Conservation (phyloP, 1,284 basidiomycete species). For the Microbotryomycetes sp. region DNA sequence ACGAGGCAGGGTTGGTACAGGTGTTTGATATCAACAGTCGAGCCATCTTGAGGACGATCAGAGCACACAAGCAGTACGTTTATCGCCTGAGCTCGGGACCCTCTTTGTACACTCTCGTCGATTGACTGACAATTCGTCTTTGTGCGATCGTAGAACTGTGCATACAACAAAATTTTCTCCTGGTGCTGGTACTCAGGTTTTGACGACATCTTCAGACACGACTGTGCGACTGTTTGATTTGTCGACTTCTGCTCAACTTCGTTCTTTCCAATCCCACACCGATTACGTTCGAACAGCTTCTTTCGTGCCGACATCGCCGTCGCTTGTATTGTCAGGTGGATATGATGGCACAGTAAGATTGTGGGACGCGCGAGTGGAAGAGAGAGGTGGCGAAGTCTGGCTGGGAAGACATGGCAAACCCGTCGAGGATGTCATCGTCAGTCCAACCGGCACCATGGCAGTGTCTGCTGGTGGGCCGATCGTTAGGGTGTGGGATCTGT, state of each 20-base stretch:
- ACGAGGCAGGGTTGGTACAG: constrained; percentile 89
- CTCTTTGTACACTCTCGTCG: not conserved
- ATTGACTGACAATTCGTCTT: not conserved
- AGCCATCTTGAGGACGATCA: constrained; percentile 85
- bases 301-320: constrained; percentile 73
- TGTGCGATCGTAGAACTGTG: constrained; percentile 54
- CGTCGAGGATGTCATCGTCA: constrained; percentile 91
- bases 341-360: constrained; percentile 89
- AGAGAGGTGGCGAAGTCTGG: constrained; percentile 29
- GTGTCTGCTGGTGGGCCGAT: constrained; percentile 87
- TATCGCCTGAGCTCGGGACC: not conserved
- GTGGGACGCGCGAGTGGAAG: constrained; percentile 64
- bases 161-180: constrained; percentile 90
- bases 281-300: constrained; percentile 94
- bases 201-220: constrained; percentile 94
- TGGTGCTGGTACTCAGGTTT: constrained; percentile 50
- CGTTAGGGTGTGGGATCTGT: constrained; percentile 89
- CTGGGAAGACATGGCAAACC: constrained; percentile 49
- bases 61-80: constrained; percentile 74
- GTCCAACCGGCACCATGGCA: constrained; percentile 80
- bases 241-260: constrained; percentile 73
- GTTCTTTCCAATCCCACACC: constrained; percentile 74
- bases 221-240: constrained; percentile 94
- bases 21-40: constrained; percentile 92
- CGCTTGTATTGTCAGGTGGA: constrained; percentile 82